phyloP scores from a whole-genome alignment of 441 rosid species.

The Gossypium gossypioides region DNA sequence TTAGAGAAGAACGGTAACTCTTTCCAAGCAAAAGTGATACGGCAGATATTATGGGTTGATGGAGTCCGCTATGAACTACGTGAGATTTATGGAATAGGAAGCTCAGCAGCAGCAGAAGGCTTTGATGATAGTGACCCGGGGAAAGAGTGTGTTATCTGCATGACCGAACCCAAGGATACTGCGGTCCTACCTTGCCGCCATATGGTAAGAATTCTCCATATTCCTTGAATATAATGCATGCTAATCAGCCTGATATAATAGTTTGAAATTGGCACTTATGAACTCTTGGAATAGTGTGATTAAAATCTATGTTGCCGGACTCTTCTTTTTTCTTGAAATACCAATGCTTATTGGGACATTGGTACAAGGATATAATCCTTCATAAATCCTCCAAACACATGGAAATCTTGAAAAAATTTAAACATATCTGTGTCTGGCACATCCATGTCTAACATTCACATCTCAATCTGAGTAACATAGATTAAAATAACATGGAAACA shows the following conservation, averaged over 20 bases:
- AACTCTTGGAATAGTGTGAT: not conserved
- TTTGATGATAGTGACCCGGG: conserved; percentile 59
- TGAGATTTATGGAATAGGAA: conserved; percentile 71
- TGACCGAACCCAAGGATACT: conserved; percentile 83
- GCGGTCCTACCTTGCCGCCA: conserved; percentile 82
- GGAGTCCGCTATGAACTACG: conserved; percentile 73
- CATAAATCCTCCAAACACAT: not conserved
- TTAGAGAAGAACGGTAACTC: conserved; percentile 40
- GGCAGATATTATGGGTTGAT: conserved; percentile 76
- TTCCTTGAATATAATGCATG: conserved; percentile 1
- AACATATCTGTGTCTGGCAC: not conserved
- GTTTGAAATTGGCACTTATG: not conserved
- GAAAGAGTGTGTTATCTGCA: conserved; percentile 83
- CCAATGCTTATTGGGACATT: not conserved
- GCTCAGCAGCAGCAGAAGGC: conserved; percentile 38
- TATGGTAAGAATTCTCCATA: conserved; percentile 45
- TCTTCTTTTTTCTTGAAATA: not conserved
- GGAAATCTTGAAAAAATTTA: not conserved
- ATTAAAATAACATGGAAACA: not conserved
- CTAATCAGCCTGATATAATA: not conserved
- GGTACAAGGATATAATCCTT: not conserved
- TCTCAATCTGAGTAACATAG: not conserved
- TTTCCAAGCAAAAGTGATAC: conserved; percentile 56
- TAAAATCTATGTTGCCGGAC: not conserved
- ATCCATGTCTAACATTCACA: not conserved